Base-by-base conservation (phyloP, 2,329 filamentous ascomycete genomes). In the Magnaporthales sp. region DNA sequence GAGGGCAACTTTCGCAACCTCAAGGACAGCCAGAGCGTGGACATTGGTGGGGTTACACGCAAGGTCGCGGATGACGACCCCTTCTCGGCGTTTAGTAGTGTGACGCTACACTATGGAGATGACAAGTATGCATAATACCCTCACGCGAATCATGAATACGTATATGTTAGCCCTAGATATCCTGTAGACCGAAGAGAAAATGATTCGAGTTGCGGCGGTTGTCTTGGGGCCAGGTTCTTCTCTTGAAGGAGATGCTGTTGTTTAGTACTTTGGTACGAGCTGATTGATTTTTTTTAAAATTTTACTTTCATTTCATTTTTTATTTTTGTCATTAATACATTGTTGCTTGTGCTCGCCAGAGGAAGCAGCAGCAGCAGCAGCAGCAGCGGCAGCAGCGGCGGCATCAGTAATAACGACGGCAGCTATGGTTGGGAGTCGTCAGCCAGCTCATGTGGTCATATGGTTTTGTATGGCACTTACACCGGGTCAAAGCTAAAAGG, bases 31-130 rank as follows among this genome's bases (percentile, higher is more conserved):
- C 91, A 94, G 73, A 97, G 93, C 75, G 92, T 98, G 64, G 95
- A 99, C 77, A 89, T 96, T 63, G 87, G 86, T 68, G 85, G 86
- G 22, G 82, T 86, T 2, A 83, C 79, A 70, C 77, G 93, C 1
- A 92, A 97, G 13, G 92, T 93, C 9, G 81, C 97, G 68, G 93
- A 97, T 74, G 94, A 90, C 60, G 92, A 91, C 83, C 95, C 95
- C 1, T 99, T 99, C 75, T 92, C 97, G 78, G 95, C 98, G 77
- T 99, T 99, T 79, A 99, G 98, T 82, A 96, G 92, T 75, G 93
- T 99, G 58, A 99, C 95, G 64, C 82, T 99, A 69, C 94, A 98
- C 77, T 95, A 99, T 75, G 95, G 98, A 67, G 95, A 93, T 19
- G 94, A 97, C 71, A 91, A 93, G 64, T 70, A 72, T 62, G 38